Base-by-base conservation (phyloP, 257 asterid species). In the Craterostigma plantagineum region DNA sequence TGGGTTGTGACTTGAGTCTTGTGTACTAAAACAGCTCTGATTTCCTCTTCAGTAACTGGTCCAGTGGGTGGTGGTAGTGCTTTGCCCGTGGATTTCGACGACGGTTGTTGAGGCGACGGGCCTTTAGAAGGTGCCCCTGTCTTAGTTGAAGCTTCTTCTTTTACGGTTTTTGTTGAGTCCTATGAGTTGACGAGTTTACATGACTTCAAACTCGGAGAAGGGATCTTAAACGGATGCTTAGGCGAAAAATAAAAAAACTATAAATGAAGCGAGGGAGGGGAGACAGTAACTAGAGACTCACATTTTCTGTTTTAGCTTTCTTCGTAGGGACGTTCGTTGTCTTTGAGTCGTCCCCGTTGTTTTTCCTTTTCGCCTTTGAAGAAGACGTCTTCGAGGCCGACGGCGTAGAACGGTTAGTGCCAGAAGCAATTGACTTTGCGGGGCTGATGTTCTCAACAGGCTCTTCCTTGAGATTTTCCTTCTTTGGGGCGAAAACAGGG, bases 21-120 rank as follows among this genome's bases (percentile, higher is more conserved):
- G 62, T 71, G 91, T 61, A 65, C 18, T 14, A 86, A 52, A 33
- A 87, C 90, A 35, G 75, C 85, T 67, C 80, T 73, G 41, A 87
- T 90, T 66, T 90, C 99, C 0, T 79, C 95, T 67, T 72, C 95
- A 11, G 94, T 68, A 52, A 80, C 94, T 7, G 94, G 91, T 49
- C 91, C 95, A 42, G 85, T 23, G 23, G 85, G 42, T 8, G n/a
- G n/a, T n/a, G n/a, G n/a, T n/a, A n/a, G n/a, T 67, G 59, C 14
- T 70, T 59, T 13, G 81, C n/a, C 30, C 55, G n/a, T 73, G 36
- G 70, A 30, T 60, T 59, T 70, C 33, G 90, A 55, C 39, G 94
- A 18, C 45, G 78, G 37, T 46, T 66, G n/a, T n/a, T n/a, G 48
- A 30, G 75, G 52, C n/a, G 67, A 30, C 47, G 60, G 68, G 47